Conservation (phyloP, 192 early-diverging fungal species). For the Mycoemilia scoparia region DNA sequence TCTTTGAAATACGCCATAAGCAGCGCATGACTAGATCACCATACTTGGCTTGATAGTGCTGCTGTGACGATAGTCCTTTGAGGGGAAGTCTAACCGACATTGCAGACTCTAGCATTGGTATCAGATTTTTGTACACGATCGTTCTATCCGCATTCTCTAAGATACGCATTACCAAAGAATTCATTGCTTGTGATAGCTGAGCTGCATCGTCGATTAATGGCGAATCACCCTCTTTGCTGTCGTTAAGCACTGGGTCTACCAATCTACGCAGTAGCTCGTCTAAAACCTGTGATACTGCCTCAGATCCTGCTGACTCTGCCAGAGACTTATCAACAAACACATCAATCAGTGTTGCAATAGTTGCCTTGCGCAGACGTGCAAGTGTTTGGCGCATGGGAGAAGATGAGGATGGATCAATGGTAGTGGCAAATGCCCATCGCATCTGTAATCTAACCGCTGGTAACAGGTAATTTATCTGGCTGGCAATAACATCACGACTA, state of each 20-base stretch:
- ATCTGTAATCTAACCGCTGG: conserved; percentile 11
- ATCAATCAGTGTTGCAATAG: conserved; percentile 37
- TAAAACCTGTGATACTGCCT: conserved; percentile 46
- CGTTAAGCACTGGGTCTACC: conserved; percentile 54
- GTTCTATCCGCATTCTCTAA: conserved; percentile 79
- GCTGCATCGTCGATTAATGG: not conserved
- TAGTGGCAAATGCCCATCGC: conserved; percentile 13
- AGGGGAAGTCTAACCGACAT: conserved; percentile 34
- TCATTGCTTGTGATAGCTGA: conserved; percentile 50
- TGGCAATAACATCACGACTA: conserved; percentile 1
- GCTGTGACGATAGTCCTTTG: conserved; percentile 25
- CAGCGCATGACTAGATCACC: conserved; percentile 91
- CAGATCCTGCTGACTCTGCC: conserved; percentile 40
- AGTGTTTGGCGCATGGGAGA: conserved; percentile 15
- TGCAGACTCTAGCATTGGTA: conserved; percentile 42
- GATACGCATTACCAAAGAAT: conserved; percentile 77
- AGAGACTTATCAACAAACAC: conserved; percentile 54
- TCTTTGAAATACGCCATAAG: conserved; percentile 88
- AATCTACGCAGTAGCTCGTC: conserved; percentile 63
- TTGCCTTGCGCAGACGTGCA: conserved; percentile 52
- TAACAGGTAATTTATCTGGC: conserved; percentile 6
- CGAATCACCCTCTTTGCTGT: conserved; percentile 28
- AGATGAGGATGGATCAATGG: conserved; percentile 7
- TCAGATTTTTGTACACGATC: conserved; percentile 49
- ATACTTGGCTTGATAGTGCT: conserved; percentile 42